Conservation (phyloP, 1,284 basidiomycete species). For the Stygiomarasmius scandens region DNA sequence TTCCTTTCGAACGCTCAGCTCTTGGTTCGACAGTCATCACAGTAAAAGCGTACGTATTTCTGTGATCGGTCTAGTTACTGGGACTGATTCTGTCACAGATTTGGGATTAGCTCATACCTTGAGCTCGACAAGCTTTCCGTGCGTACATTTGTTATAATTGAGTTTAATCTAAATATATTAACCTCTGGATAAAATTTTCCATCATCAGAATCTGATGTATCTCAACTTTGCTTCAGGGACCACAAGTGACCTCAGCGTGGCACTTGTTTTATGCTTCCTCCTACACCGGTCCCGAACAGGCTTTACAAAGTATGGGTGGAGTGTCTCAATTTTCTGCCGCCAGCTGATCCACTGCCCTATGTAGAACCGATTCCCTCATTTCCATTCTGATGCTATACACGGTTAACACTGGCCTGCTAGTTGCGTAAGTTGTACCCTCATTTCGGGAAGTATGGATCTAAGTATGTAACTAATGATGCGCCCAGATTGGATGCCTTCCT, state of each 20-base stretch:
- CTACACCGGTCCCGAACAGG: conserved; percentile 45
- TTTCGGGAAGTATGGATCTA: conserved; percentile 10
- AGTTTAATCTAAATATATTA: too few relatives aligned
- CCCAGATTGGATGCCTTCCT: conserved; percentile 46
- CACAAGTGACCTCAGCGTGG: conserved; percentile 45
- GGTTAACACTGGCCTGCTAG: conserved; percentile 52
- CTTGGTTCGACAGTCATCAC: conserved; percentile 40
- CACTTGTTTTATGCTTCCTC: conserved; percentile 43
- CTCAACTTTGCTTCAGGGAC: conserved; percentile 44
- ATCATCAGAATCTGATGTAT: conserved; percentile 44
- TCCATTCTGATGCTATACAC: conserved; percentile 45
- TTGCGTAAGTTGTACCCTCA: conserved; percentile 43
- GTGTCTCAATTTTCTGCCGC: background rate
- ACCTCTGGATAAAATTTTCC: too few relatives aligned
- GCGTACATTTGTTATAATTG: conserved; percentile 17
- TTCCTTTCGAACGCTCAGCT: background rate
- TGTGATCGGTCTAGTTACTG: background rate
- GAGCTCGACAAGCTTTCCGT: conserved; percentile 41
- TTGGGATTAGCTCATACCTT: conserved; percentile 33
- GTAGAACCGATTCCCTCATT: conserved; percentile 48
- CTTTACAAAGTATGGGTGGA: conserved; percentile 34
- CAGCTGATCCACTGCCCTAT: background rate
- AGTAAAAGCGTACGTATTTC: conserved; percentile 39
- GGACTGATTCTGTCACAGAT: conserved; percentile 28
- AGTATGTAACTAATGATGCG: background rate